Evolutionary conservation across 1,284 basidiomycete genomes (phyloP), one percentile per base, ranked within the genome.

Genomic region (Pterula multifida): DNA sequence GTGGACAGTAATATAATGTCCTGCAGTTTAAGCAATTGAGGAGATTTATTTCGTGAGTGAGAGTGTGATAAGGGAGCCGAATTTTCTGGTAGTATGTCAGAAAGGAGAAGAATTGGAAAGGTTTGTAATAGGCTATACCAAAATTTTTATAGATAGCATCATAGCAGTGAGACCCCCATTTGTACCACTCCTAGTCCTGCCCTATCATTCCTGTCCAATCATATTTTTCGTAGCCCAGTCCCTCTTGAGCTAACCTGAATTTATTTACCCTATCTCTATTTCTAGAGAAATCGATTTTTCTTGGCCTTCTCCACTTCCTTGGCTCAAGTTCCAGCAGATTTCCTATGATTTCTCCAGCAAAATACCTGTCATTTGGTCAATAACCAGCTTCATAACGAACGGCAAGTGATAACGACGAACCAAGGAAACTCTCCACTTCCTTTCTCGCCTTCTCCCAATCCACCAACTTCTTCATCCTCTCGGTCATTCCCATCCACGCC

Each of bases 331-430:
- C 91, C 48, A 98, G 68, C 46, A 97, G 64, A 58, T 90, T 94
- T 1, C 95, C 93, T 53, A 99, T 83, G 57, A 98, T 93, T 64
- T 98, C 95, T 3, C 79, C 84, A 0, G 93, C 95, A 64, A 99
- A 98, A 63, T 88, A 95, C 54, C 91, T 94, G 55, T 52, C 36
- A 25, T 21, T 19, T 55, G 42, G 28, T 28, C 36, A 36, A 49
- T 26, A 26, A 44, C 17, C 22, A 50, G 24, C 36, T 17, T 2
- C 45, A 36, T 50, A 26, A 19, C 9, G 39, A 17, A 42, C 9
- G 21, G 39, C 9, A 42, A 49, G 47, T 24, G 32, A 42, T n/a
- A 36, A 13, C 26, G n/a, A 70, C 81, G 56, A 55, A 91, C 90
- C 73, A 76, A 19, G 91, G 89, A 60, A 96, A 97, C 53, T 89